These are phyloP conservation scores for Nothophoma quercina DNA, from an alignment of 2,329 filamentous ascomycete species.

Conservation along the genomic window DNA sequence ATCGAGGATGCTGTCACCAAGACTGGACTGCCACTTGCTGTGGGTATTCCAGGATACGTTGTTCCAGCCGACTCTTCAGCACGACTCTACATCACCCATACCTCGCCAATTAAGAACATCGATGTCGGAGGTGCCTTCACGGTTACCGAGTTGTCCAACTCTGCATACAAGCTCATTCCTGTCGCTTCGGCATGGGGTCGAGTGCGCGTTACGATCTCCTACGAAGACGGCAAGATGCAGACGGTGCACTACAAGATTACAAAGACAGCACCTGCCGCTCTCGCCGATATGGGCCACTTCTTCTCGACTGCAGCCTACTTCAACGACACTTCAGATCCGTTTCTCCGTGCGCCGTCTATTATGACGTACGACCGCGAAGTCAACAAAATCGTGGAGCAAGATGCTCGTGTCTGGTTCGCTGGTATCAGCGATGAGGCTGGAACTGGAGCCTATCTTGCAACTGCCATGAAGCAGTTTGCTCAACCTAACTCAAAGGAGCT, in stretches of 20 bases:
- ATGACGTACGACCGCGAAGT: slow-evolving; percentile 62
- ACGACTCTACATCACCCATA: slow-evolving; percentile 56
- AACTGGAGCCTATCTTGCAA: slow-evolving; percentile 63
- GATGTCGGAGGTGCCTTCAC: slow-evolving; percentile 48
- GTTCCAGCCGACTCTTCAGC: slow-evolving; percentile 58
- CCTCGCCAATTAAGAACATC: slow-evolving; percentile 52
- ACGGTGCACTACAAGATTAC: slow-evolving; percentile 66
- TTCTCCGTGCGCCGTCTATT: slow-evolving; percentile 62
- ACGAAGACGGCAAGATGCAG: slow-evolving; percentile 58
- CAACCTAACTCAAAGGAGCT: slow-evolving; percentile 61
- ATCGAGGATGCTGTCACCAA: slow-evolving; percentile 58
- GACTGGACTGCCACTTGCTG: slow-evolving; percentile 57
- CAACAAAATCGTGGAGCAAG: slow-evolving; percentile 52
- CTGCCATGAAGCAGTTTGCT: slow-evolving; percentile 62
- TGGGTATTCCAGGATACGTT: slow-evolving; percentile 64
- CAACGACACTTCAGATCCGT: slow-evolving; percentile 61
- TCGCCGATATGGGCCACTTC: slow-evolving; percentile 61
- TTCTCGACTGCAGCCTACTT: slow-evolving; percentile 64
- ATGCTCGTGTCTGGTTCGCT: slow-evolving; percentile 64
- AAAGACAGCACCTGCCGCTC: slow-evolving; percentile 54
- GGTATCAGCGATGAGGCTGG: slow-evolving; percentile 68
- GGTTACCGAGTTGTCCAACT: slow-evolving; percentile 38
- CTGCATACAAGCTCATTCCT: slow-evolving; percentile 55
- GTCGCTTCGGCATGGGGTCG: slow-evolving; percentile 59
- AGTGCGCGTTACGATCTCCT: slow-evolving; percentile 57